Conservation (phyloP, 2,329 filamentous ascomycete genomes). For the Colletotrichum sojae region DNA sequence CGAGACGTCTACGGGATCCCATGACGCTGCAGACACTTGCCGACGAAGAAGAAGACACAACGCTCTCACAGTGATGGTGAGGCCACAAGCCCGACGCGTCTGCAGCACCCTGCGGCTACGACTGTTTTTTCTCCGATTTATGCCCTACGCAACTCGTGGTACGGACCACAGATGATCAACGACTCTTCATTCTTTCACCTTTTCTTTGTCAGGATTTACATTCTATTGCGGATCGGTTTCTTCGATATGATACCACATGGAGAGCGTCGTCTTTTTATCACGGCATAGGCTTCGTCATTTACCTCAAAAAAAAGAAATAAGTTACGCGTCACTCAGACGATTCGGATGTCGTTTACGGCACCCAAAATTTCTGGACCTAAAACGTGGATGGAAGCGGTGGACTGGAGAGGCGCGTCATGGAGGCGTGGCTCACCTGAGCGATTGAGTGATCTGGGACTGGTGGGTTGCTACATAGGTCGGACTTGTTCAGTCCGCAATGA, state of each 20-base stretch:
- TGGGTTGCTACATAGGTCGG: constrained; percentile 8
- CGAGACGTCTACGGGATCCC: constrained; percentile 50
- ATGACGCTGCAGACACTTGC: constrained; percentile 27
- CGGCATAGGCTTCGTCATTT: constrained; percentile 30
- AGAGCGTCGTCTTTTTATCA: constrained; percentile 31
- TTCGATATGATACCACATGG: constrained; percentile 42
- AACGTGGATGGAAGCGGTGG: constrained; percentile 12
- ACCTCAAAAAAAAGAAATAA: constrained; percentile 13
- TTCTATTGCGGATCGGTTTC: constrained; percentile 32
- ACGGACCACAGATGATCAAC: constrained; percentile 29
- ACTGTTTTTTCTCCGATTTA: constrained; percentile 25
- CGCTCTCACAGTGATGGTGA: constrained; percentile 2
- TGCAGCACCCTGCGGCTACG: constrained; percentile 23
- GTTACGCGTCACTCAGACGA: not conserved
- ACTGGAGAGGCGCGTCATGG: constrained; percentile 9
- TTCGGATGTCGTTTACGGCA: constrained; percentile 13
- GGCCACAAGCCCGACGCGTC: constrained; percentile 3
- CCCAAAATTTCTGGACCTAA: constrained; percentile 9
- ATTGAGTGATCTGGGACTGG: not conserved
- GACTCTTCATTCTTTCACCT: constrained; percentile 27
- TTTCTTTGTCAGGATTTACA: constrained; percentile 36
- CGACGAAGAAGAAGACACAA: constrained; percentile 35
- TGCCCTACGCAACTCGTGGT: constrained; percentile 10
- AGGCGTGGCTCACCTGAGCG: constrained; percentile 1
- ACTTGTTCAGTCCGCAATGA: constrained; percentile 3